Evolutionary conservation across 208 protist genomes (phyloP).

Genomic region (Trypanosoma conorhini): DNA sequence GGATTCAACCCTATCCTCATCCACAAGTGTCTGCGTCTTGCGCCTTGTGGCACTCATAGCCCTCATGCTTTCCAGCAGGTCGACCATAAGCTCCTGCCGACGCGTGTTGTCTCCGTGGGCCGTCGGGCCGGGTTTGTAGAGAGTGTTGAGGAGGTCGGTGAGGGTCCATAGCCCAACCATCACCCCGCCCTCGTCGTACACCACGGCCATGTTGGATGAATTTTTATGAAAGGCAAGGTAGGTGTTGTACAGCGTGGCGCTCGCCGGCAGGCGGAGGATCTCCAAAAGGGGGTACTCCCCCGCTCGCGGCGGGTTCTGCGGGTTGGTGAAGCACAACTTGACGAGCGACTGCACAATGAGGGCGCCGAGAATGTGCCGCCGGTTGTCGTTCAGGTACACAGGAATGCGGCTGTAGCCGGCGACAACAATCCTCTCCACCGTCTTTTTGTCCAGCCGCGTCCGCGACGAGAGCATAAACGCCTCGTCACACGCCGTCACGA

Average conservation of each 20-base stretch:
- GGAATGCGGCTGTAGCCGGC: constrained; percentile 83
- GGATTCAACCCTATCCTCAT: not conserved
- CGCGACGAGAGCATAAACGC: constrained; percentile 78
- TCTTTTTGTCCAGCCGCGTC: constrained; percentile 55
- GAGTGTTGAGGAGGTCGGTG: constrained; percentile 51
- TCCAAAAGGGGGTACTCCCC: constrained; percentile 71
- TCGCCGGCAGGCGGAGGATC: constrained; percentile 55
- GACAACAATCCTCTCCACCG: constrained; percentile 62
- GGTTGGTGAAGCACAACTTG: constrained; percentile 55
- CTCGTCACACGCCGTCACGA: constrained; percentile 51
- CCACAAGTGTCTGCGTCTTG: not conserved
- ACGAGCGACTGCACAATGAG: constrained; percentile 87
- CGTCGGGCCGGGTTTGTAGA: constrained; percentile 42
- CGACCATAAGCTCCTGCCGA: constrained; percentile 50
- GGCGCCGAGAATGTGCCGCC: constrained; percentile 81
- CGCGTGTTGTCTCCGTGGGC: constrained; percentile 19
- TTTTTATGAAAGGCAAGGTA: constrained; percentile 67
- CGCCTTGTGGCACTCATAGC: constrained; percentile 38
- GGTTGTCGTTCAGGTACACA: constrained; percentile 71
- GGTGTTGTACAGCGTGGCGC: constrained; percentile 55
- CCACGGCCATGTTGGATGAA: constrained; percentile 58
- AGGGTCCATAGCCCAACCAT: constrained; percentile 72
- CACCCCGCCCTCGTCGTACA: constrained; percentile 52
- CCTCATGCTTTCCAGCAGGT: constrained; percentile 49
- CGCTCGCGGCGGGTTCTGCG: constrained; percentile 50